A percentile compares a stretch with the other conserved stretches of the same genome.
These are phyloP conservation scores for Colletotrichum phormii DNA, from an alignment of 2,329 filamentous ascomycete species.

Conservation along the genomic window DNA sequence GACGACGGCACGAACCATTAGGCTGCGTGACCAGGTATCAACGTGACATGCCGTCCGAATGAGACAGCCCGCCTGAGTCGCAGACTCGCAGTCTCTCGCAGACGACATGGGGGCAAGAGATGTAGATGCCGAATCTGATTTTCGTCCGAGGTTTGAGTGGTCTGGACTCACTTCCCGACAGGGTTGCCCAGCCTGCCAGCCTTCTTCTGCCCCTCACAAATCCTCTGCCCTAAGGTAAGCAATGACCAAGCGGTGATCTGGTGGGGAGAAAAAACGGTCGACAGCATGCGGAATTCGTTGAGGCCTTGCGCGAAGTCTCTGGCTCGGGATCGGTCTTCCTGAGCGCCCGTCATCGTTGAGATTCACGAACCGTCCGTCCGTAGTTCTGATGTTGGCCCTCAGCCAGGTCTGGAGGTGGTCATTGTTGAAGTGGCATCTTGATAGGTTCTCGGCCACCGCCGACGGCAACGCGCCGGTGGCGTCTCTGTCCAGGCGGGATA, in stretches of 20 bases:
- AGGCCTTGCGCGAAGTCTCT: not conserved
- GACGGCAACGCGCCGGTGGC: constrained; percentile 11
- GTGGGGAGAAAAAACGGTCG: constrained; percentile 2
- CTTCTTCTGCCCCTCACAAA: not conserved
- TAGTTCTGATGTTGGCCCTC: not conserved
- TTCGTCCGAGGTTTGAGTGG: constrained; percentile 24
- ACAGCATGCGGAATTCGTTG: not conserved
- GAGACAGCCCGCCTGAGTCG: constrained; percentile 9
- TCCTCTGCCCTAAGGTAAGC: constrained; percentile 8
- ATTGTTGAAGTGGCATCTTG: constrained; percentile 9
- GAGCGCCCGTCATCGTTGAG: not conserved
- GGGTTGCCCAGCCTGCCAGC: constrained; percentile 4
- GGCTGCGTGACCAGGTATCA: not conserved
- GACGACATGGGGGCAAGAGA: constrained; percentile 18
- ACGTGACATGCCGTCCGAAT: not conserved
- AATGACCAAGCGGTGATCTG: constrained; percentile 18
- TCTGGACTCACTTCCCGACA: constrained; percentile 26
- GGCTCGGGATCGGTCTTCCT: not conserved
- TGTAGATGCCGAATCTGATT: constrained; percentile 15
- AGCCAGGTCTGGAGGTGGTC: constrained; percentile 1
- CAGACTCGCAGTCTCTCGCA: not conserved
- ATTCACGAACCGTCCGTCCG: not conserved
- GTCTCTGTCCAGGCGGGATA: constrained; percentile 6
- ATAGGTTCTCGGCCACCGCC: constrained; percentile 7
- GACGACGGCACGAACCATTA: constrained; percentile 2